Evolutionary conservation across 2,329 filamentous ascomycete genomes (phyloP).

Genomic region (Phialocephala subalpina): DNA sequence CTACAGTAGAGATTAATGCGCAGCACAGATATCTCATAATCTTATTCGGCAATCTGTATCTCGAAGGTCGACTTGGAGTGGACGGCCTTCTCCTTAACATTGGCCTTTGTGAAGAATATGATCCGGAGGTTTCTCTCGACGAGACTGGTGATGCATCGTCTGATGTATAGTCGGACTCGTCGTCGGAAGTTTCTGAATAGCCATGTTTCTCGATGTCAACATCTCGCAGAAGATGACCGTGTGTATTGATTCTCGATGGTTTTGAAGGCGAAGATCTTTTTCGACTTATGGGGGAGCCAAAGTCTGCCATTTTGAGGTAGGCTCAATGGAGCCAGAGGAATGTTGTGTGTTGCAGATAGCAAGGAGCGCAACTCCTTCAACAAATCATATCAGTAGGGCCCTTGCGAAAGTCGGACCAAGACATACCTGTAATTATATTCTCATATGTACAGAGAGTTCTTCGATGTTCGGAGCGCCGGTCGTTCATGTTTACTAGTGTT

Average conservation of each 20-base stretch:
- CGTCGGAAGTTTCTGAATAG: constrained; percentile 58
- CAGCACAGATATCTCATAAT: constrained; percentile 83
- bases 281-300: constrained; percentile 49
- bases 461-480: neutral
- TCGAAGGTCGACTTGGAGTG: constrained; percentile 19
- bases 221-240: constrained; percentile 25
- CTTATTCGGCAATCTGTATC: constrained; percentile 65
- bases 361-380: no score
- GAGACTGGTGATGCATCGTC: constrained; percentile 39
- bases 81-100: constrained; percentile 41
- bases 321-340: constrained; percentile 5
- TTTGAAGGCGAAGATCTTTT: constrained; percentile 40
- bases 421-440: neutral
- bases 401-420: neutral
- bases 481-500: neutral
- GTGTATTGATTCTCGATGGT: constrained; percentile 29
- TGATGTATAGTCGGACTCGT: constrained; percentile 51
- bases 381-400: neutral
- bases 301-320: constrained; percentile 53
- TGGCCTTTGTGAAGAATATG: constrained; percentile 41
- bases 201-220: constrained; percentile 42
- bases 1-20: constrained; percentile 70
- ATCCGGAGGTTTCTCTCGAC: constrained; percentile 41
- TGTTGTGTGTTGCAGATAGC: neutral
- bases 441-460: neutral